Base-by-base conservation (phyloP, 176 grass and related monocot species). In the Chrysopogon serrulatus region DNA sequence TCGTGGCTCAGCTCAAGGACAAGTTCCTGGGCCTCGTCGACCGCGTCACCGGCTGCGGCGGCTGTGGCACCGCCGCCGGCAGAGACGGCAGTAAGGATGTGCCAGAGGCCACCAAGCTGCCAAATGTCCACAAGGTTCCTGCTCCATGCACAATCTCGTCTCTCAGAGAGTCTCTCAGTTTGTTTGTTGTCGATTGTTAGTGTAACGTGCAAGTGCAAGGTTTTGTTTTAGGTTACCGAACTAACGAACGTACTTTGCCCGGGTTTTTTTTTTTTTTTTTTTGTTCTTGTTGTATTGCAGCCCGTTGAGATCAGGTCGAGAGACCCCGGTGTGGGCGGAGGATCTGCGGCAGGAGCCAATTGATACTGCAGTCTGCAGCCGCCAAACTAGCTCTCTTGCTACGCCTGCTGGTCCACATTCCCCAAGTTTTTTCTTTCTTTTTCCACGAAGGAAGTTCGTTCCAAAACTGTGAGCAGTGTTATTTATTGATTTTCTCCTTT, bases 1-100 rank as follows among this genome's bases (percentile, higher is more conserved):
- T 87, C 79, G 70, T 53, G 5, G 14, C 64, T 32, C 63, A 91
- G 84, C 66, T 91, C 19, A 83, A 80, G 76, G 89, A 83, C 53
- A 79, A 43, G 60, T 64, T 84, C 74, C 83, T 74, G 40, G 64
- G 28, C 57, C 73, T 91, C 65, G 73, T 80, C 71, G 74, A 56
- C 35, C 85, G 75, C 23, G 36, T 79, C 66, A 68, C 65, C 9
- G 34, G 65, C 34, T 68, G 35, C 39, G 21, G 68, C 1, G 56
- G 56, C 56, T 59, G 56, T 10, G 56, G 56, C n/a, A 54, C 19
- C 36, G 42, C 34, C 21, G 21, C 21, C 11, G 15, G 3, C 24
- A 14, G 26, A 26, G 39, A 71, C 16, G 5, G 19, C 6, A 24
- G 28, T n/a, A 78, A 91, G 21, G 73, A 84, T 53, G 30, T 24